phyloP scores from a whole-genome alignment of 352 stramenopile genomes.

The Globisporangium barbulae region DNA sequence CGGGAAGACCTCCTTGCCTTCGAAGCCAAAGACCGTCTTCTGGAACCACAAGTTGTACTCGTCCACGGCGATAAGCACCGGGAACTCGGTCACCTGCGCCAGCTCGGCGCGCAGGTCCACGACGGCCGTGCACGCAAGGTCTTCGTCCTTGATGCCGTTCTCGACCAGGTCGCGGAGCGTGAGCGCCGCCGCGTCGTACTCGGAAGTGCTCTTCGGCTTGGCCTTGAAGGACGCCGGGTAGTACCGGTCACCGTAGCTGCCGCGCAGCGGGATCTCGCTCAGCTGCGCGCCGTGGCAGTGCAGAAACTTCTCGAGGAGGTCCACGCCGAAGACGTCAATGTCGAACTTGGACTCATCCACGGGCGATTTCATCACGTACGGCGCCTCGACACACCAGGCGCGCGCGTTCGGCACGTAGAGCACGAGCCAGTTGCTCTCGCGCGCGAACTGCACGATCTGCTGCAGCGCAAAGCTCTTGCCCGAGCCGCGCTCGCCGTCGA shows the following conservation, averaged over 20 bases:
- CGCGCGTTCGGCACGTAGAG: slow-evolving; percentile 78
- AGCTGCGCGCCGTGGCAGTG: slow-evolving; percentile 77
- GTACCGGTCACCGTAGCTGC: slow-evolving; percentile 74
- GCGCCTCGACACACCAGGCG: slow-evolving; percentile 73
- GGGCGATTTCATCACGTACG: slow-evolving; percentile 83
- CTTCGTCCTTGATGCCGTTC: slow-evolving; percentile 76
- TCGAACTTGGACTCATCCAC: slow-evolving; percentile 82
- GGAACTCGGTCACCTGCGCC: slow-evolving; percentile 76
- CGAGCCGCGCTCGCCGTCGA: slow-evolving; percentile 78
- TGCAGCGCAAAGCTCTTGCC: slow-evolving; percentile 84
- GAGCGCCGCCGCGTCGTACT: slow-evolving; percentile 56
- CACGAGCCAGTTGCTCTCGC: slow-evolving; percentile 83
- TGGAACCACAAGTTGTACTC: slow-evolving; percentile 89
- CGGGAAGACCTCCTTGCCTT: slow-evolving; percentile 67
- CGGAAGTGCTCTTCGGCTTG: slow-evolving; percentile 63
- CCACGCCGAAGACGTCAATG: slow-evolving; percentile 78
- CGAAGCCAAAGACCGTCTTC: slow-evolving; percentile 85
- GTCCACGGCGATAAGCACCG: slow-evolving; percentile 83
- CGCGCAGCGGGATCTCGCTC: slow-evolving; percentile 51
- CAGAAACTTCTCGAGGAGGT: slow-evolving; percentile 77
- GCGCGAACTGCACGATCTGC: slow-evolving; percentile 86
- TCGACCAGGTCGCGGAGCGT: slow-evolving; percentile 80
- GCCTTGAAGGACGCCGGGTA: slow-evolving; percentile 67
- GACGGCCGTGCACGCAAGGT: slow-evolving; percentile 75
- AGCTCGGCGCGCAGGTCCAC: slow-evolving; percentile 80